phyloP scores from a whole-genome alignment of 2,329 filamentous ascomycete genomes.

The Pseudogymnoascus sp. region DNA sequence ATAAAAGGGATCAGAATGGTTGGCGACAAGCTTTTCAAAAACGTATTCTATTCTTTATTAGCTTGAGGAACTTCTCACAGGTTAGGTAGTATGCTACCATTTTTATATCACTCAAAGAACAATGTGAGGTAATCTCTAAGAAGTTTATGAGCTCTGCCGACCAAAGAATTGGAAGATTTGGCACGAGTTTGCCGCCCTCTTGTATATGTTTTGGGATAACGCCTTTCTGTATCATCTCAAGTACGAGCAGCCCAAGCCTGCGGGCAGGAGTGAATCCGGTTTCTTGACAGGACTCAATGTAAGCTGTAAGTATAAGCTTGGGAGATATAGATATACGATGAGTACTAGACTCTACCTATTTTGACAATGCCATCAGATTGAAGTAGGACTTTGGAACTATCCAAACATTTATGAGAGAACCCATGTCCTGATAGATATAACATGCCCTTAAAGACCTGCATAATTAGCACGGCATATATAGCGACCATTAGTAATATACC shows the following conservation, averaged over 20 bases:
- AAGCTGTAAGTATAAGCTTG: not conserved
- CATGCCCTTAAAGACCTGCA: not conserved
- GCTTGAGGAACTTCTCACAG: not conserved
- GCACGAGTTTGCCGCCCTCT: not conserved
- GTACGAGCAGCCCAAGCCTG: not conserved
- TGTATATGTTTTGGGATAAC: not conserved
- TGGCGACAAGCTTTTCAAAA: not conserved
- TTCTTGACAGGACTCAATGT: not conserved
- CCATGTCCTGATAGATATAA: not conserved
- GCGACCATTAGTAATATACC: not conserved
- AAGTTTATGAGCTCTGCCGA: not conserved
- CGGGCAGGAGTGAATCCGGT: not conserved
- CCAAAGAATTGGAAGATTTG: not conserved
- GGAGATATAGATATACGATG: not conserved
- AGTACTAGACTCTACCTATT: not conserved
- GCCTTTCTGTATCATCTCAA: not conserved
- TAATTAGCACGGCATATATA: not conserved
- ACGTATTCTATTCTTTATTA: not conserved
- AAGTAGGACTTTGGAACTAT: not conserved
- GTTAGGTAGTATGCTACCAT: not conserved
- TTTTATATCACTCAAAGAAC: not conserved
- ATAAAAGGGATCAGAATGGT: not conserved
- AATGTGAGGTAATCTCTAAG: not conserved
- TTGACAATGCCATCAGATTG: not conserved
- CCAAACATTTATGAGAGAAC: not conserved